A percentile compares a stretch with the other conserved stretches of the same genome.
Evolutionary conservation across 768 basidiomycete species (phyloP).

Genomic region (Lactifluus subvellereus): DNA sequence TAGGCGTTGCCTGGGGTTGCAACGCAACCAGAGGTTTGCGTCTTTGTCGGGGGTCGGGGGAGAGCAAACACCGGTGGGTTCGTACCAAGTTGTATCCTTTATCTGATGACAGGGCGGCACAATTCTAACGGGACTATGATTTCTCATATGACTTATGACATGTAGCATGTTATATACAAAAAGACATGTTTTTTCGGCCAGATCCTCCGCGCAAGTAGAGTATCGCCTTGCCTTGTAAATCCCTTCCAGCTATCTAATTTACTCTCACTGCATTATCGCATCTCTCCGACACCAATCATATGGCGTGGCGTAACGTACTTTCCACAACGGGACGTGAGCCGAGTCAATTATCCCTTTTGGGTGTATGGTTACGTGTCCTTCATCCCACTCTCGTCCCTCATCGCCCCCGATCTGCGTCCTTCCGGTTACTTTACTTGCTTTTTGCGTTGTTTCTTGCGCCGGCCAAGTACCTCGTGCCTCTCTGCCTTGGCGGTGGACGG

Average conservation of each 20-base stretch:
- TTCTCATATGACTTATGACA: too few relatives aligned
- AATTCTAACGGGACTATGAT: background rate
- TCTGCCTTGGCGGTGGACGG: background rate
- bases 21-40: too few relatives aligned
- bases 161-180: background rate
- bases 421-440: too few relatives aligned
- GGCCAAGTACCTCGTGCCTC: background rate
- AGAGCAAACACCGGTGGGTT: slow-evolving; percentile 10
- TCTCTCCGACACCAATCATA: background rate
- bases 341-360: too few relatives aligned
- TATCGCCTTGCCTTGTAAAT: background rate
- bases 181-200: background rate
- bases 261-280: too few relatives aligned
- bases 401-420: too few relatives aligned
- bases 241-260: background rate
- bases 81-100: too few relatives aligned
- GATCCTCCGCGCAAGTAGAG: background rate
- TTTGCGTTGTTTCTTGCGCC: background rate
- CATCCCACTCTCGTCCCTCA: too few relatives aligned
- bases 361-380: too few relatives aligned
- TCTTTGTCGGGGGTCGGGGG: slow-evolving; percentile 1
- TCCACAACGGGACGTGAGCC: background rate
- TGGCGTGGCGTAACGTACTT: background rate
- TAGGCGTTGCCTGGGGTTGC: too few relatives aligned
- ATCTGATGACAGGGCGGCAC: too few relatives aligned